Evolutionary conservation across 2,329 filamentous ascomycete species (phyloP).

Genomic region (Alternaria viburni): DNA sequence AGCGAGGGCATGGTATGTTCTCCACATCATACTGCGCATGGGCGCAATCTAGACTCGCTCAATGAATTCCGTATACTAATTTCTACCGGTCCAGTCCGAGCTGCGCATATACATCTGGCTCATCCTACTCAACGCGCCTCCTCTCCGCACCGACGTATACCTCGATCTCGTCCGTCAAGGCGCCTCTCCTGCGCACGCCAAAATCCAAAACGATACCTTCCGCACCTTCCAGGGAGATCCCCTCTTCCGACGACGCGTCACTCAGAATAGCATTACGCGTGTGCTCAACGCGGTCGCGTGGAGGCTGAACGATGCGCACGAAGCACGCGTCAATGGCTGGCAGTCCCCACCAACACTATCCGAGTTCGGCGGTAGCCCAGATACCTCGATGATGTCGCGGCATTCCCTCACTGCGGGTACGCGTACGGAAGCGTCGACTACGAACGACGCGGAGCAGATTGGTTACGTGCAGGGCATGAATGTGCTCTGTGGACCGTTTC

Average conservation of each 20-base stretch:
- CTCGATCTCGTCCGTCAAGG: conserved; percentile 90
- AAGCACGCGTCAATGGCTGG: conserved; percentile 62
- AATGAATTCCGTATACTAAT: background rate
- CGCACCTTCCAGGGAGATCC: conserved; percentile 95
- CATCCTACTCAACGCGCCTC: conserved; percentile 85
- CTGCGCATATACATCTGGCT: conserved; percentile 96
- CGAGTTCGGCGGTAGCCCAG: conserved; percentile 58
- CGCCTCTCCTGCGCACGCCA: conserved; percentile 91
- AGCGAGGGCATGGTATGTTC: conserved; percentile 76
- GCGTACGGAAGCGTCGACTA: conserved; percentile 41
- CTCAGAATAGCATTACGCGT: conserved; percentile 91
- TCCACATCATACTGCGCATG: conserved; percentile 4
- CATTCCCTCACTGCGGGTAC: conserved; percentile 38
- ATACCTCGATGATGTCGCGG: conserved; percentile 46
- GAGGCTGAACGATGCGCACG: conserved; percentile 82
- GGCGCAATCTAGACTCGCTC: background rate
- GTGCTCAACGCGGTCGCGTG: conserved; percentile 94
- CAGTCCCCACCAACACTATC: conserved; percentile 56
- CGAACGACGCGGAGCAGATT: conserved; percentile 67
- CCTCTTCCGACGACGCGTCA: conserved; percentile 93
- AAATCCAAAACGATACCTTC: conserved; percentile 98
- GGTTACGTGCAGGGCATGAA: conserved; percentile 99
- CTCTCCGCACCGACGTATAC: conserved; percentile 86
- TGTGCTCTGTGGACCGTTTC: conserved; percentile 90
- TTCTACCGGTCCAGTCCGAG: conserved; percentile 68